phyloP scores from a whole-genome alignment of 176 grass and related monocot genomes.

The Dendrocalamus sinicus region DNA sequence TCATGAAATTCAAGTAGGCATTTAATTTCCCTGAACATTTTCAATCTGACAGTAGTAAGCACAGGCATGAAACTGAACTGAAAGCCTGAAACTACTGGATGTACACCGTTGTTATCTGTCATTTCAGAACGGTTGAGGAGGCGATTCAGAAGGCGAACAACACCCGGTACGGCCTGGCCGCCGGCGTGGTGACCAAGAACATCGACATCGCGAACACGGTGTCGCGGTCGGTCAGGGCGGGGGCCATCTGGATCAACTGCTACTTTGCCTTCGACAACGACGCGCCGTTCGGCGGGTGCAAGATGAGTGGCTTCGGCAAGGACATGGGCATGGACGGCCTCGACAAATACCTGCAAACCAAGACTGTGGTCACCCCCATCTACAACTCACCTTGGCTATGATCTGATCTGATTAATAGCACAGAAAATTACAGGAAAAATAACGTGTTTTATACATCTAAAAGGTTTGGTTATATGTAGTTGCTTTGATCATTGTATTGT shows the following conservation, averaged over 20 bases:
- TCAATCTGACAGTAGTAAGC: not conserved
- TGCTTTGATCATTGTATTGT: not conserved
- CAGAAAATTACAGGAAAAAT: not conserved
- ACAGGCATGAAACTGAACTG: not conserved
- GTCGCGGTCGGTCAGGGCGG: slow-evolving; percentile 62
- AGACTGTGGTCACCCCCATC: slow-evolving; percentile 67
- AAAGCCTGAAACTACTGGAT: slow-evolving; percentile 12
- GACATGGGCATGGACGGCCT: slow-evolving; percentile 76
- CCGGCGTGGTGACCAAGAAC: slow-evolving; percentile 77
- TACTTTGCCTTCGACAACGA: slow-evolving; percentile 66
- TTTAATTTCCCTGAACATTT: slow-evolving; percentile 20
- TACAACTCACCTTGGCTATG: slow-evolving; percentile 80
- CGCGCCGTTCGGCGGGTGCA: slow-evolving; percentile 71
- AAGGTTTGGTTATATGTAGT: slow-evolving; percentile 1
- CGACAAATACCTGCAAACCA: slow-evolving; percentile 77
- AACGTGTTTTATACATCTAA: slow-evolving; percentile 2
- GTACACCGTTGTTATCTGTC: not conserved
- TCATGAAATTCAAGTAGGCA: slow-evolving; percentile 78
- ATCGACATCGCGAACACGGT: slow-evolving; percentile 66
- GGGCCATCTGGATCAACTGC: slow-evolving; percentile 76
- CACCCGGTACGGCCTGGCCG: slow-evolving; percentile 74
- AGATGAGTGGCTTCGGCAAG: slow-evolving; percentile 86
- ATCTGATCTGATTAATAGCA: slow-evolving; percentile 26
- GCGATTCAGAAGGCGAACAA: slow-evolving; percentile 78
- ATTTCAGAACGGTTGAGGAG: slow-evolving; percentile 73